Percentiles rank a stretch among this genome's conserved stretches.
Conservation (phyloP, 345 rosid species). For the Moricandia arvensis region DNA sequence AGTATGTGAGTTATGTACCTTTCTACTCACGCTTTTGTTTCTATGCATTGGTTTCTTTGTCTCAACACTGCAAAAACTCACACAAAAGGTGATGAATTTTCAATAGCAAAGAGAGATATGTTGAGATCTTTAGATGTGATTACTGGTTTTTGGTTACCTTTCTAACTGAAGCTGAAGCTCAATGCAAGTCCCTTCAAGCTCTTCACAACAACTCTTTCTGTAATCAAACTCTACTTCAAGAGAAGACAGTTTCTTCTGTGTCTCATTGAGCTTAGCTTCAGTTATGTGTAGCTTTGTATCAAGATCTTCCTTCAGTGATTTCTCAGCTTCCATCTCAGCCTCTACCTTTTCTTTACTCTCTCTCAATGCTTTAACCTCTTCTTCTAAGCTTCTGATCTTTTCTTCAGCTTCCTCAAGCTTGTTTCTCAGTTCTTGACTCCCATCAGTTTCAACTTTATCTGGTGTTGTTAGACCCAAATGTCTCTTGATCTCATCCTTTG, state of each 20-base stretch:
- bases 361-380: slow-evolving; percentile 48
- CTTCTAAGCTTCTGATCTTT: slow-evolving; percentile 45
- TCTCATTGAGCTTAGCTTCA: slow-evolving; percentile 64
- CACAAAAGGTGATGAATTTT: neutral
- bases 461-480: slow-evolving; percentile 43
- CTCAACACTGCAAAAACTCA: slow-evolving; percentile 50
- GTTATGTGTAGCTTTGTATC: slow-evolving; percentile 76
- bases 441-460: slow-evolving; percentile 46
- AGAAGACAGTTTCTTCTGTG: slow-evolving; percentile 65
- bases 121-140: neutral
- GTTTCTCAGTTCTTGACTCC: slow-evolving; percentile 38
- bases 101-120: neutral
- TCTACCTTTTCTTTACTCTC: slow-evolving; percentile 55
- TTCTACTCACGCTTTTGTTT: slow-evolving; percentile 61
- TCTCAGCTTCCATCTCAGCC: slow-evolving; percentile 73
- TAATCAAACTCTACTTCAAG: slow-evolving; percentile 87
- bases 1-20: neutral
- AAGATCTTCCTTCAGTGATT: slow-evolving; percentile 70
- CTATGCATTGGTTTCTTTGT: slow-evolving; percentile 50
- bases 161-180: slow-evolving; percentile 93
- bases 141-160: slow-evolving; percentile 47
- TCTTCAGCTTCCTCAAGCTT: slow-evolving; percentile 49
- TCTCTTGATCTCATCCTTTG: slow-evolving; percentile 61
- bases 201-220: slow-evolving; percentile 74
- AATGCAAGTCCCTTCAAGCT: slow-evolving; percentile 79